These are phyloP conservation scores for Physcomitrellopsis africana DNA, from an alignment of 225 moss, liverwort and hornwort genomes.

Conservation along the genomic window DNA sequence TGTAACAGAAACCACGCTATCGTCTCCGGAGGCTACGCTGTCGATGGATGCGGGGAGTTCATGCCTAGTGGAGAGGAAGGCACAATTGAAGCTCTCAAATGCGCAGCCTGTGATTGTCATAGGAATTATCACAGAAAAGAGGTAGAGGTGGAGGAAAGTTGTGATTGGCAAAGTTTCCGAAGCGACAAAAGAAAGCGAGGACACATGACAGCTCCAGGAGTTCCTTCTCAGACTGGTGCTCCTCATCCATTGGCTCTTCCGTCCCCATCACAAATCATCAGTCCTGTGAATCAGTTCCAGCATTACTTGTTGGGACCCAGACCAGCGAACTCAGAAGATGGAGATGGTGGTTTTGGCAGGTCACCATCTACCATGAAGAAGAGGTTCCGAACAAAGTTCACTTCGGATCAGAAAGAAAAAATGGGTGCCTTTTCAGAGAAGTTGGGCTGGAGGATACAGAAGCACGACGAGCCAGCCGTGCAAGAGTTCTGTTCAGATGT, in stretches of 20 bases:
- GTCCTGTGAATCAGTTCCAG: constrained; percentile 66
- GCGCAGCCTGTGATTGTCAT: constrained; percentile 98
- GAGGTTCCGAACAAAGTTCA: constrained; percentile 98
- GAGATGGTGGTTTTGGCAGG: constrained; percentile 80
- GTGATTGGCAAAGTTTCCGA: constrained; percentile 79
- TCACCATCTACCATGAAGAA: constrained; percentile 93
- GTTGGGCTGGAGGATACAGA: constrained; percentile 99
- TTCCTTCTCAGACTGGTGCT: constrained; percentile 55
- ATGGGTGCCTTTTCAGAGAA: constrained; percentile 98
- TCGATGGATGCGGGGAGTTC: constrained; percentile 99
- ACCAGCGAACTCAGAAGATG: constrained; percentile 90
- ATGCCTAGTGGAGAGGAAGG: constrained; percentile 97
- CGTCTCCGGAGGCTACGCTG: constrained; percentile 88
- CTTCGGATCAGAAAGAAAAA: constrained; percentile 92
- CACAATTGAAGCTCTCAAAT: constrained; percentile 84
- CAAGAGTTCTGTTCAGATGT: constrained; percentile 96
- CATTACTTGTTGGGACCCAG: constrained; percentile 84
- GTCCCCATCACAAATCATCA: constrained; percentile 70
- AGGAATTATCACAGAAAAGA: constrained; percentile 95
- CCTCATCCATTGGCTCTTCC: constrained; percentile 71
- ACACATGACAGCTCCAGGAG: constrained; percentile 54
- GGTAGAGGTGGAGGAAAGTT: constrained; percentile 83
- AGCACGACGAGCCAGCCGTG: constrained; percentile 97
- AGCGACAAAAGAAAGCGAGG: constrained; percentile 60
- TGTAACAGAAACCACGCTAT: constrained; percentile 99